Percentiles rank a stretch among this genome's conserved stretches.
Evolutionary conservation across 108 stramenopile genomes (phyloP).

Genomic region (Schizochytrium sp.): DNA sequence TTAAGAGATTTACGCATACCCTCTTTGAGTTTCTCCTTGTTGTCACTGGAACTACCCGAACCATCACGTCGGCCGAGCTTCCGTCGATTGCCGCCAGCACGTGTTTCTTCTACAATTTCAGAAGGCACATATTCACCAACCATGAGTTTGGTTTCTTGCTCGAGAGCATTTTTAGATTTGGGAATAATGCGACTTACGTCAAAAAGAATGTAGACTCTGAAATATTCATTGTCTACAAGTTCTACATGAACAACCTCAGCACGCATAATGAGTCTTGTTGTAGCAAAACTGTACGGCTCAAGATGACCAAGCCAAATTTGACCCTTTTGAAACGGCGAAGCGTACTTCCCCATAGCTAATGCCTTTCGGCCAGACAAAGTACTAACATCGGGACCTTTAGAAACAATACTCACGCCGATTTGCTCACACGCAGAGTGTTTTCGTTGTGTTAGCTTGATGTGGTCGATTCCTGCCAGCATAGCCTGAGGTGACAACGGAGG

Average conservation of each 20-base stretch:
- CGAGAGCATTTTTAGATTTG: neutral
- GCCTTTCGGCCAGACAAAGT: neutral
- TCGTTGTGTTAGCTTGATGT: neutral
- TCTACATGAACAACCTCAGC: slow-evolving; percentile 22
- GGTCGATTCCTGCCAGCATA: slow-evolving; percentile 10
- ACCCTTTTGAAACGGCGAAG: slow-evolving; percentile 9
- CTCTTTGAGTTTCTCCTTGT: neutral
- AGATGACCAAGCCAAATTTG: slow-evolving; percentile 33
- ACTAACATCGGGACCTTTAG: neutral
- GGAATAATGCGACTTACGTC: neutral
- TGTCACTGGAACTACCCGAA: neutral
- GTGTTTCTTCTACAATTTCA: neutral
- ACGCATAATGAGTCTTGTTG: neutral
- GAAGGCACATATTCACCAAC: slow-evolving; percentile 45
- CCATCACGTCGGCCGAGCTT: neutral
- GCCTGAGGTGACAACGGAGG: neutral
- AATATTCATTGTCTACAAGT: neutral
- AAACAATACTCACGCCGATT: neutral
- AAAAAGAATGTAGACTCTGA: neutral
- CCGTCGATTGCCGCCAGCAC: neutral
- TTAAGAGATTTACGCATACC: neutral
- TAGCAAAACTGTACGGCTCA: neutral
- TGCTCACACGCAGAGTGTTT: neutral
- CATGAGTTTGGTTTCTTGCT: slow-evolving; percentile 24
- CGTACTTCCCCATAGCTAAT: neutral